These are phyloP conservation scores for Cucurbita moschata DNA, from an alignment of 306 rosid genomes.

Conservation along the genomic window DNA sequence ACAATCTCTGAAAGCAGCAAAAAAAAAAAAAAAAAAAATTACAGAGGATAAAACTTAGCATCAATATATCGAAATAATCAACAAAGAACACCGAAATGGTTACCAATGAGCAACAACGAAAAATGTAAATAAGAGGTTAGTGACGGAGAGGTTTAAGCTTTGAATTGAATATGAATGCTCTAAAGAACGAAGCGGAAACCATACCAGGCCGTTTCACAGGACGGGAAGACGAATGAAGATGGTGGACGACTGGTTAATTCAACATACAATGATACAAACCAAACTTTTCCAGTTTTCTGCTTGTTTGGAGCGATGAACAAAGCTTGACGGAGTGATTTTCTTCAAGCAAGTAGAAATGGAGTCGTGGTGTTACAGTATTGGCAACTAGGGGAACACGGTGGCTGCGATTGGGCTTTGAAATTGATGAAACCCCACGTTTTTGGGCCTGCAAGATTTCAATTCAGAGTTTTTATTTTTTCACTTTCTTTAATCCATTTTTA, in stretches of 20 bases:
- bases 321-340: background rate
- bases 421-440: background rate
- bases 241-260: background rate
- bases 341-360: background rate
- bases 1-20: background rate
- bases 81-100: background rate
- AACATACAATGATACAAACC: background rate
- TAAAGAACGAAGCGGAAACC: background rate
- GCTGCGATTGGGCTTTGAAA: background rate
- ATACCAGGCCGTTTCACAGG: background rate
- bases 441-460: background rate
- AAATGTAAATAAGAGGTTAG: background rate
- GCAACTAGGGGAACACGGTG: background rate
- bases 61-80: background rate
- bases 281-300: background rate
- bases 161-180: background rate
- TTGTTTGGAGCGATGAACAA: background rate
- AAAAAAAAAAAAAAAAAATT: background rate
- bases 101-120: background rate
- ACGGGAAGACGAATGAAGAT: background rate
- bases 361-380: background rate
- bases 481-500: too few species aligned
- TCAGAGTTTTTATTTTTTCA: too few species aligned
- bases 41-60: background rate
- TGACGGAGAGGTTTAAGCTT: conserved; percentile 1